Evolutionary conservation across 306 rosid genomes (phyloP).

Genomic region (Vigna mungo): DNA sequence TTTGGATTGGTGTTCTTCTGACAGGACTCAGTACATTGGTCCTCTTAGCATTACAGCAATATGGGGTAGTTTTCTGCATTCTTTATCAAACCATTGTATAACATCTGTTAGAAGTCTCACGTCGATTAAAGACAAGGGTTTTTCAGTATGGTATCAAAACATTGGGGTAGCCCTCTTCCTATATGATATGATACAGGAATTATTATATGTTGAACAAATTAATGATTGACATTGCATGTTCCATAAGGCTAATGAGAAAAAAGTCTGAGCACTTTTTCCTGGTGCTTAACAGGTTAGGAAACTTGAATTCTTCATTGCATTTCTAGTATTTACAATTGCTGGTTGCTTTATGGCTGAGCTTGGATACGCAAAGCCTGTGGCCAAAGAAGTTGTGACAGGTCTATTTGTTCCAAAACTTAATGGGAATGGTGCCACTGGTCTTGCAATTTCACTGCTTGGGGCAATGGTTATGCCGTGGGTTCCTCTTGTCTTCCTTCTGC

Average conservation of each 20-base stretch:
- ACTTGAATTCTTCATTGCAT: conserved; percentile 86
- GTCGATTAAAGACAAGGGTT: too few relatives aligned
- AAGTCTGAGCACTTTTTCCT: background rate
- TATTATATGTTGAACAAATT: background rate
- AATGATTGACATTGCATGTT: conserved; percentile 6
- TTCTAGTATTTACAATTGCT: conserved; percentile 78
- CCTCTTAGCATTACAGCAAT: conserved; percentile 70
- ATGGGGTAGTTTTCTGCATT: conserved; percentile 68
- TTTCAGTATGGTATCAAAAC: too few relatives aligned
- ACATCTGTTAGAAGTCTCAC: too few relatives aligned
- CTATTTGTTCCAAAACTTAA: conserved; percentile 58
- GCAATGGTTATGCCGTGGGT: conserved; percentile 98
- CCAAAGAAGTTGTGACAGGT: conserved; percentile 45
- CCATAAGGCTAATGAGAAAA: background rate
- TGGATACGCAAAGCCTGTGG: conserved; percentile 40
- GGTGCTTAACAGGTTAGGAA: conserved; percentile 68
- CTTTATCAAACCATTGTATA: background rate
- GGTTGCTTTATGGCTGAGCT: conserved; percentile 64
- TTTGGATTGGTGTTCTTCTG: conserved; percentile 53
- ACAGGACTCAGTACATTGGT: conserved; percentile 50
- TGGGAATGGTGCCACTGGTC: conserved; percentile 87
- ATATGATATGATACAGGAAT: background rate
- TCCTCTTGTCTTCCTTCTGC: conserved; percentile 22
- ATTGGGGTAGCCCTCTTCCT: too few relatives aligned
- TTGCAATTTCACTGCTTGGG: conserved; percentile 91